Conservation (phyloP, 2,329 filamentous ascomycete genomes). For the Colletotrichum caudatum region DNA sequence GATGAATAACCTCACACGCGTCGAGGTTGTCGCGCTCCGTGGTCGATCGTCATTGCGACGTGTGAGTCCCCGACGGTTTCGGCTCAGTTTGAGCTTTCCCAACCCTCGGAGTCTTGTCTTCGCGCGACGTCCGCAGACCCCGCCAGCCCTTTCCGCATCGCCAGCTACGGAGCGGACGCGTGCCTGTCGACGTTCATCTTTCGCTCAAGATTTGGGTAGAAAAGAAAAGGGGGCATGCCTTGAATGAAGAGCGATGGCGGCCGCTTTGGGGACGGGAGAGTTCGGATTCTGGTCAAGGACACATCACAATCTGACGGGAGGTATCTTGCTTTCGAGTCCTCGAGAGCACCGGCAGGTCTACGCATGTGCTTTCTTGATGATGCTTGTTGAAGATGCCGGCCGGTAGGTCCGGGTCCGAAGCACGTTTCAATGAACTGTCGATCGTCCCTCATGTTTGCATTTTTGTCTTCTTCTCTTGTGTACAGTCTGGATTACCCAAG, state of each 20-base stretch:
- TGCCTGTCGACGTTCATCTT: not conserved
- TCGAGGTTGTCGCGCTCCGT: not conserved
- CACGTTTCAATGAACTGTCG: not conserved
- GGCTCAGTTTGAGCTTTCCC: not conserved
- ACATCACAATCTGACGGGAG: too few relatives aligned
- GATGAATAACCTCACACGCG: not conserved
- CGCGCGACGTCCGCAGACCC: too few relatives aligned
- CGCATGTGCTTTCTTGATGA: not conserved
- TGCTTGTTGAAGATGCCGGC: too few relatives aligned
- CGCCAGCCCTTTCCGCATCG: not conserved
- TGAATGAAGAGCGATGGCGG: not conserved
- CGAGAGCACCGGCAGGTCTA: not conserved
- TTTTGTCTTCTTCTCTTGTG: not conserved
- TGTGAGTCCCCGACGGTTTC: not conserved
- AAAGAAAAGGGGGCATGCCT: not conserved
- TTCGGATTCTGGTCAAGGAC: not conserved
- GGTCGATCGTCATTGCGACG: not conserved
- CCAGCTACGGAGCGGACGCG: not conserved
- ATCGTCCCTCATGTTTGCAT: too few relatives aligned
- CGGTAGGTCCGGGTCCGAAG: not conserved
- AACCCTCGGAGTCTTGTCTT: not conserved
- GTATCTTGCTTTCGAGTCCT: not conserved
- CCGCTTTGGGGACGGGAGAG: not conserved
- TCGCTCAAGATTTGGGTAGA: not conserved
- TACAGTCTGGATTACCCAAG: too few relatives aligned